phyloP scores from a whole-genome alignment of 1,284 basidiomycete species.

The Athelia sp. region DNA sequence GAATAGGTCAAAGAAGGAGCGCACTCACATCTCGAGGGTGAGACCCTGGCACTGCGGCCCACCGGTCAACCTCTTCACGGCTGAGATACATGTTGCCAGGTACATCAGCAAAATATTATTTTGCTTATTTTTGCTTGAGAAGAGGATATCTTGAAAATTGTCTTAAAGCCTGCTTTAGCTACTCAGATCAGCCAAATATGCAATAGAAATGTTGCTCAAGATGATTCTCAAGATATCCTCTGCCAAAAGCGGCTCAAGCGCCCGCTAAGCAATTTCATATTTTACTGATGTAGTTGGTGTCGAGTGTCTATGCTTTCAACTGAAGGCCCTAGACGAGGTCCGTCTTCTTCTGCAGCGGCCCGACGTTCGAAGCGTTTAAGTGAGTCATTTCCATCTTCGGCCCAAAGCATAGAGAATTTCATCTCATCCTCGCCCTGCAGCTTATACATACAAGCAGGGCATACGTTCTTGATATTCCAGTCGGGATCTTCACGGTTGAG shows the following conservation, averaged over 20 bases:
- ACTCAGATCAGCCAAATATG: no score
- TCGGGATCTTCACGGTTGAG: slow-evolving; percentile 7
- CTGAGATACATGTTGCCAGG: slow-evolving; percentile 5
- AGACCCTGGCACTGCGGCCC: neutral
- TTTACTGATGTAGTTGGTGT: no score
- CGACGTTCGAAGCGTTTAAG: neutral
- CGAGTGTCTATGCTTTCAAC: slow-evolving; percentile 2
- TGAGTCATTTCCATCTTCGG: slow-evolving; percentile 8
- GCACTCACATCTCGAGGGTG: neutral
- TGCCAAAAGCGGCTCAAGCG: no score
- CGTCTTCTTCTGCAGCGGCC: neutral
- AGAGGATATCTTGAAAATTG: no score
- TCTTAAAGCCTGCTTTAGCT: no score
- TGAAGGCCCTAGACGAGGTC: neutral
- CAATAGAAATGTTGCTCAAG: no score
- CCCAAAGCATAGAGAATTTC: slow-evolving; percentile 2
- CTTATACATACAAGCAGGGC: slow-evolving; percentile 9
- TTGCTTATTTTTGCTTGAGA: no score
- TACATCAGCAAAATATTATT: no score
- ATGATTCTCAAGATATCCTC: no score
- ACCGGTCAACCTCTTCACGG: slow-evolving; percentile 8
- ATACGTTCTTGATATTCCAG: slow-evolving; percentile 5
- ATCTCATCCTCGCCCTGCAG: slow-evolving; percentile 2
- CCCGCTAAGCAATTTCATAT: no score
- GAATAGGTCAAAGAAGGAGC: neutral